Percentiles rank a stretch among this genome's conserved stretches.
Conservation (phyloP, 768 basidiomycete species). For the Mycena rebaudengoi region DNA sequence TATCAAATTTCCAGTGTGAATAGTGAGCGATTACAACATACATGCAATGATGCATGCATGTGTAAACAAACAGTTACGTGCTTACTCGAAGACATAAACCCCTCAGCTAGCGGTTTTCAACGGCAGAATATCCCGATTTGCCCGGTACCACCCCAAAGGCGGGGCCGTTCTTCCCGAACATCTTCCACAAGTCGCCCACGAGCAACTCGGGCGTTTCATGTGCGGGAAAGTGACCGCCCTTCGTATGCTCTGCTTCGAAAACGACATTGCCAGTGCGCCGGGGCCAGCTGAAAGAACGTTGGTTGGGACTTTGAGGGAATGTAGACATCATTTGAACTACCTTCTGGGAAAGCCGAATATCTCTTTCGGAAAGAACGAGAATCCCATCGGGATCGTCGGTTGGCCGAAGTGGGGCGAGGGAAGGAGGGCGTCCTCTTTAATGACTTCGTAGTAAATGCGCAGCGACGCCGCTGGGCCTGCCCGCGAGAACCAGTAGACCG, state of each 20-base stretch:
- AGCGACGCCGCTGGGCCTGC: slow-evolving; percentile 65
- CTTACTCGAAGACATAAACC: too few species aligned
- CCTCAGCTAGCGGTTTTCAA: too few species aligned
- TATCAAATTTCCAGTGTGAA: too few species aligned
- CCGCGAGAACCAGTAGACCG: slow-evolving; percentile 66
- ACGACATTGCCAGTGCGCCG: slow-evolving; percentile 47
- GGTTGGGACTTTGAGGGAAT: too few species aligned
- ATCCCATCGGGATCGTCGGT: slow-evolving; percentile 52
- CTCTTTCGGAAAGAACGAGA: slow-evolving; percentile 64
- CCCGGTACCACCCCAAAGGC: slow-evolving; percentile 15
- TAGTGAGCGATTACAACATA: too few species aligned
- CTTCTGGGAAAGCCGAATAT: slow-evolving; percentile 38
- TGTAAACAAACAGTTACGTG: too few species aligned
- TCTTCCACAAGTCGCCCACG: slow-evolving; percentile 52
- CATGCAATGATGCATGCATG: too few species aligned
- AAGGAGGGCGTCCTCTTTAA: slow-evolving; percentile 6
- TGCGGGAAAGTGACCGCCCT: slow-evolving; percentile 69
- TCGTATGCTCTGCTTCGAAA: slow-evolving; percentile 55
- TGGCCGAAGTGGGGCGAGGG: neutral
- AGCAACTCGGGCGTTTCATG: slow-evolving; percentile 58
- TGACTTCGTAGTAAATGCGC: slow-evolving; percentile 65
- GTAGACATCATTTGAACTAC: slow-evolving; percentile 29
- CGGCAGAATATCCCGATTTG: slow-evolving; percentile 2
- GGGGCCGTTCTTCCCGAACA: slow-evolving; percentile 12
- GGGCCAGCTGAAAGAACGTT: slow-evolving; percentile 63